Percentiles rank a stretch among this genome's conserved stretches.
phyloP scores from a whole-genome alignment of 192 early-diverging fungal species.

The Mortierella alpina region DNA sequence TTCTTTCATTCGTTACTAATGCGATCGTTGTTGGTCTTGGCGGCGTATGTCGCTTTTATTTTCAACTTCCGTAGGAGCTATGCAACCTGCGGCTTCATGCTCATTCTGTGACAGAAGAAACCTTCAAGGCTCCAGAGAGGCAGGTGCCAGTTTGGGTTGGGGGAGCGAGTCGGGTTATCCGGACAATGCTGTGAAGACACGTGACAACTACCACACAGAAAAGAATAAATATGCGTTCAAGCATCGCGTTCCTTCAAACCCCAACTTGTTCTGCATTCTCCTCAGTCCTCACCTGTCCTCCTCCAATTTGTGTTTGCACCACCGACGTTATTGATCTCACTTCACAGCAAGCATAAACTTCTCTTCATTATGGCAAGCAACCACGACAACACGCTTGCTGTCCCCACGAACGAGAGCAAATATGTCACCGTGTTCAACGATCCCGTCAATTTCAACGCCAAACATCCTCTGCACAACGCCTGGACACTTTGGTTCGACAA shows the following conservation, averaged over 20 bases:
- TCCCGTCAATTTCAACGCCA: constrained; percentile 71
- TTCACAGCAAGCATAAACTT: not conserved
- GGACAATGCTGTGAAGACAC: constrained; percentile 66
- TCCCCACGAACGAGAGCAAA: constrained; percentile 42
- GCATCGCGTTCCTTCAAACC: too few species aligned
- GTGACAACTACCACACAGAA: too few species aligned
- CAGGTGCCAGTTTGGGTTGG: constrained; percentile 64
- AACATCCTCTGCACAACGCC: constrained; percentile 87
- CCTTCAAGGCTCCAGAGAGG: constrained; percentile 62
- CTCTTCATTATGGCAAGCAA: constrained; percentile 29
- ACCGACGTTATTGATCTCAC: not conserved
- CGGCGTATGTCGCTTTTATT: not conserved
- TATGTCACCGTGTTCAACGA: constrained; percentile 58
- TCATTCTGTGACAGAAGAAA: constrained; percentile 58
- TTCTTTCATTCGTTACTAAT: not conserved
- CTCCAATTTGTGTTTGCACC: too few species aligned
- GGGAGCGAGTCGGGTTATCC: constrained; percentile 64
- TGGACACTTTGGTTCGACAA: constrained; percentile 99
- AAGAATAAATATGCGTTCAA: too few species aligned
- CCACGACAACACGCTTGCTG: constrained; percentile 35
- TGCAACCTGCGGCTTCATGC: constrained; percentile 56
- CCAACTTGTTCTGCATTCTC: too few species aligned
- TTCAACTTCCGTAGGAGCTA: constrained; percentile 60
- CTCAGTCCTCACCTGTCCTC: too few species aligned
- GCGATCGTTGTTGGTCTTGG: not conserved